These are phyloP conservation scores for Trametes coccinea DNA, from an alignment of 768 basidiomycete species.

Conservation along the genomic window DNA sequence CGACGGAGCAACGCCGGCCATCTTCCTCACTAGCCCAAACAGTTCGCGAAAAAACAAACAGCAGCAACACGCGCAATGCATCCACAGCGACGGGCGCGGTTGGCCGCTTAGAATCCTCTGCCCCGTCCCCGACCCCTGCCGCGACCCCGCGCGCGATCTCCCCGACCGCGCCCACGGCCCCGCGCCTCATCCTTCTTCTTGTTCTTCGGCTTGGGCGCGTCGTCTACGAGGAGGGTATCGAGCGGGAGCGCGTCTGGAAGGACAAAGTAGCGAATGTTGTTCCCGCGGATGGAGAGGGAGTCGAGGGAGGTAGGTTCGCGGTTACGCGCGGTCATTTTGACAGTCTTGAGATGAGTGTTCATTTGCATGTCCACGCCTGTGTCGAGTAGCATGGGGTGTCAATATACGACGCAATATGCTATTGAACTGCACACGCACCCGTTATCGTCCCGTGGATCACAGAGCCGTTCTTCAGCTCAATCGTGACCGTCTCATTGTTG, in stretches of 20 bases:
- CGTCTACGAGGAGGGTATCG: constrained; percentile 96
- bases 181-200: constrained; percentile 85
- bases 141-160: constrained; percentile 53
- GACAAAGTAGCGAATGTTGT: constrained; percentile 95
- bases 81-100: background rate
- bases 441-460: constrained; percentile 96
- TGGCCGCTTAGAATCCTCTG: constrained; percentile 25
- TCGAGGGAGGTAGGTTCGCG: constrained; percentile 87
- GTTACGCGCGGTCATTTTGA: constrained; percentile 93
- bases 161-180: constrained; percentile 61
- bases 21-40: background rate
- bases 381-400: background rate
- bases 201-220: constrained; percentile 93
- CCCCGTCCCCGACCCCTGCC: constrained; percentile 46
- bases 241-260: constrained; percentile 97
- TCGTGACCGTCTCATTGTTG: constrained; percentile 98
- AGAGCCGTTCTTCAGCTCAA: constrained; percentile 98
- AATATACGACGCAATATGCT: background rate
- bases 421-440: constrained; percentile 52
- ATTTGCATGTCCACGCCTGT: constrained; percentile 98
- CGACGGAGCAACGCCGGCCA: background rate
- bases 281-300: constrained; percentile 90
- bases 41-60: background rate
- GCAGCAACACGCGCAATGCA: constrained; percentile 2
- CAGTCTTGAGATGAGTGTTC: constrained; percentile 98